A percentile compares a stretch with the other conserved stretches of the same genome.
These are phyloP conservation scores for Inga oerstediana DNA, from an alignment of 306 rosid genomes.

Conservation along the genomic window DNA sequence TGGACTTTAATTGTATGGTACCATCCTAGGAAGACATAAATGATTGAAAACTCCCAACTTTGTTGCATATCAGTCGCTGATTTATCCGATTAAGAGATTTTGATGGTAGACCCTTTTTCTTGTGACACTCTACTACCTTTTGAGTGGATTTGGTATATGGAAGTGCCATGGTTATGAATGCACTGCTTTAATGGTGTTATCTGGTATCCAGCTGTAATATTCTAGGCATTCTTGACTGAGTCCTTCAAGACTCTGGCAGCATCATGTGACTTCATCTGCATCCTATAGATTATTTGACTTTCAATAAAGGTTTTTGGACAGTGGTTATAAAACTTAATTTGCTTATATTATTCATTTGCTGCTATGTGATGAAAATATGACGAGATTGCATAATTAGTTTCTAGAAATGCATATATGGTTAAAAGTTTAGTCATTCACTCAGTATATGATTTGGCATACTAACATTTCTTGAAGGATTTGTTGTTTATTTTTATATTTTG, in stretches of 20 bases:
- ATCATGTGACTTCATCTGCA: not conserved
- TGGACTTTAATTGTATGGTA: not conserved
- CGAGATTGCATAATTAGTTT: not conserved
- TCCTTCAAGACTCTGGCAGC: not conserved
- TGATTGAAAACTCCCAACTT: not conserved
- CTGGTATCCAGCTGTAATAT: not conserved
- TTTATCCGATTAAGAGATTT: not conserved
- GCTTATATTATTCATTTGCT: not conserved
- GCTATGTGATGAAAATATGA: not conserved
- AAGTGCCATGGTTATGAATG: not conserved
- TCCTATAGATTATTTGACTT: not conserved
- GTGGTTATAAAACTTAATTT: not conserved
- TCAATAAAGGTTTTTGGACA: not conserved
- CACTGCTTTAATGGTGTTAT: not conserved
- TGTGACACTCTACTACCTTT: not conserved
- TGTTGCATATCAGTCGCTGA: not conserved
- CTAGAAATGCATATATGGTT: not conserved
- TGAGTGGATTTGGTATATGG: not conserved
- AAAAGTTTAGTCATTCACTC: not conserved
- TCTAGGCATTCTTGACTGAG: not conserved
- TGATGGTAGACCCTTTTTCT: not conserved
- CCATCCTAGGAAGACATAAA: not conserved
- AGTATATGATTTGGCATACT: not conserved
- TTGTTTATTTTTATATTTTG: slow-evolving; percentile 20
- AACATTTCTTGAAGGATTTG: not conserved